Conservation (phyloP, 2,329 filamentous ascomycete species). For the Xylariaceae sp. region DNA sequence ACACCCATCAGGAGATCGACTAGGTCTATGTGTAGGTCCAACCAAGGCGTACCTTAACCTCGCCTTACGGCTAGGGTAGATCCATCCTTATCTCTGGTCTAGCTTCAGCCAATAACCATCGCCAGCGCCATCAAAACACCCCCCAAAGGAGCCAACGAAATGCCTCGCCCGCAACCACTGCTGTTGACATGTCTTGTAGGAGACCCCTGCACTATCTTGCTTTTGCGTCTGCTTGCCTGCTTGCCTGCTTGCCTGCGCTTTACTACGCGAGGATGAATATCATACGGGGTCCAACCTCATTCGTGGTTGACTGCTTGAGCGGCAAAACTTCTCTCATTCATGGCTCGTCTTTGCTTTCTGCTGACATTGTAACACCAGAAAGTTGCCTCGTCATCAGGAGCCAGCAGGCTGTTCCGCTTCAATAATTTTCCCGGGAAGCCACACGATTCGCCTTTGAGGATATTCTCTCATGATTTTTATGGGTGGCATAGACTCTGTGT, state of each 20-base stretch:
- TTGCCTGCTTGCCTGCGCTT: not conserved
- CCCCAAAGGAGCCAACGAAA: slow-evolving; percentile 23
- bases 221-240: not conserved
- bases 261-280: slow-evolving; percentile 8
- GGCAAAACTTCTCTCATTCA: slow-evolving; percentile 6
- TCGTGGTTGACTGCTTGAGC: slow-evolving; percentile 3
- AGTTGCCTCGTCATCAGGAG: slow-evolving; percentile 14
- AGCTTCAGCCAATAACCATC: slow-evolving; percentile 20
- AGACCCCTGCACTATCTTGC: not conserved
- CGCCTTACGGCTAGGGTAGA: slow-evolving; percentile 8
- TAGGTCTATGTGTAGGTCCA: not conserved
- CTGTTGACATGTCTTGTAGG: not conserved
- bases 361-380: slow-evolving; percentile 19
- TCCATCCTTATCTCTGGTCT: slow-evolving; percentile 29
- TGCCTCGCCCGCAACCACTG: slow-evolving; percentile 10
- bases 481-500: not conserved
- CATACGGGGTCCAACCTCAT: slow-evolving; percentile 2
- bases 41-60: not conserved
- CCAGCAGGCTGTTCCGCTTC: slow-evolving; percentile 17
- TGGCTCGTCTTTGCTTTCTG: slow-evolving; percentile 11
- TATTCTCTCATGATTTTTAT: not conserved
- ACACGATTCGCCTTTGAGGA: not conserved
- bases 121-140: slow-evolving; percentile 6
- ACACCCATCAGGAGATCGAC: slow-evolving; percentile 13
- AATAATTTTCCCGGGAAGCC: slow-evolving; percentile 5